phyloP scores from a whole-genome alignment of 371 early-diverging fungal genomes.

The Encephalitozoon cuniculi region DNA sequence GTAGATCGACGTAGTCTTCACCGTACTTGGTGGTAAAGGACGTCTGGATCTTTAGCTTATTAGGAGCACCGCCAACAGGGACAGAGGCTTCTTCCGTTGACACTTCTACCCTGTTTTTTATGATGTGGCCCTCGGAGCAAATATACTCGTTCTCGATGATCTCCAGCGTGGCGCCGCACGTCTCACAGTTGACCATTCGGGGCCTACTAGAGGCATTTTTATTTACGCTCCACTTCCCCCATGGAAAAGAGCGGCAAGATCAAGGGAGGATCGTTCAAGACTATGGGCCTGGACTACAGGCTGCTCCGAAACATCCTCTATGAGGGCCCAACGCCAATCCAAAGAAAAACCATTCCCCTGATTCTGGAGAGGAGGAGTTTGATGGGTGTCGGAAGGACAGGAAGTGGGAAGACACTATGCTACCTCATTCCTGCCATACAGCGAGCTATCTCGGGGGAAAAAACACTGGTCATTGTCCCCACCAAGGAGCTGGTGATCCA shows the following conservation, averaged over 20 bases:
- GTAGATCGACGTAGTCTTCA: neutral
- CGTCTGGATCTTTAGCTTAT: neutral
- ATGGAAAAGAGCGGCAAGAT: constrained; percentile 39
- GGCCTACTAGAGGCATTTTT: neutral
- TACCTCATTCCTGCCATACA: constrained; percentile 84
- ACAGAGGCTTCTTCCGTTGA: neutral
- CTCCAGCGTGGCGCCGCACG: neutral
- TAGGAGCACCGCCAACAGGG: neutral
- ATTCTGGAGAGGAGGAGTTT: constrained; percentile 85
- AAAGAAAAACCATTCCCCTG: constrained; percentile 80
- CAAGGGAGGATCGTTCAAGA: constrained; percentile 57
- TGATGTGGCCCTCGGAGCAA: neutral
- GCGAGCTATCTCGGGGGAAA: constrained; percentile 69
- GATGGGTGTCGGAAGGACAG: constrained; percentile 90
- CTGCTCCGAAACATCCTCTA: constrained; percentile 60
- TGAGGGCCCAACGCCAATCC: constrained; percentile 81
- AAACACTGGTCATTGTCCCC: constrained; percentile 63
- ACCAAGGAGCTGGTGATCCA: constrained; percentile 58
- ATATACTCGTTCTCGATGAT: neutral
- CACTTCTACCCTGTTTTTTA: neutral
- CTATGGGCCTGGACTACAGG: constrained; percentile 48
- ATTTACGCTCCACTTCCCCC: neutral
- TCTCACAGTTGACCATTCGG: neutral
- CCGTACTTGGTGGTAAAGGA: neutral
- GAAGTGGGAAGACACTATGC: constrained; percentile 93